Conservation (phyloP, 768 basidiomycete genomes). For the Lyophyllum decastes region DNA sequence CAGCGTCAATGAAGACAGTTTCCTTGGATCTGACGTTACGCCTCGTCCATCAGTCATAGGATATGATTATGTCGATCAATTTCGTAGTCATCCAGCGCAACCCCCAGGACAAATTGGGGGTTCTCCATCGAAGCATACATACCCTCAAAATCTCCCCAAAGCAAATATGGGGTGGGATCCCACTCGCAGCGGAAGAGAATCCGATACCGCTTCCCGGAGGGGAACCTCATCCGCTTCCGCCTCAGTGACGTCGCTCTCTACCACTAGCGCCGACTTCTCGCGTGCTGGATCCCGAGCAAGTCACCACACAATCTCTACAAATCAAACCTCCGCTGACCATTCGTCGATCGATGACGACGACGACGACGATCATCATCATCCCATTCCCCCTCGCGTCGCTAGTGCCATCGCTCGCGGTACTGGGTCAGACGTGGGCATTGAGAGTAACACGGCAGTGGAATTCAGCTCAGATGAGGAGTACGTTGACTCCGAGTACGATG, state of each 20-base stretch:
- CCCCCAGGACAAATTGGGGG: slow-evolving; percentile 16
- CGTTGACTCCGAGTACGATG: slow-evolving; percentile 37
- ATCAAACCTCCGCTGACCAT: slow-evolving; percentile 35
- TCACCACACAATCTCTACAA: slow-evolving; percentile 31
- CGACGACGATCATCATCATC: slow-evolving; percentile 34
- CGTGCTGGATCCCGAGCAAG: slow-evolving; percentile 28
- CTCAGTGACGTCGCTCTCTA: slow-evolving; percentile 44
- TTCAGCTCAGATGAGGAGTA: slow-evolving; percentile 52
- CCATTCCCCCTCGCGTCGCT: slow-evolving; percentile 24
- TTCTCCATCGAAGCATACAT: slow-evolving; percentile 9
- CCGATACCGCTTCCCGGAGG: slow-evolving; percentile 48
- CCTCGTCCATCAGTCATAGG: slow-evolving; percentile 51
- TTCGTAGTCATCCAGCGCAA: slow-evolving; percentile 35
- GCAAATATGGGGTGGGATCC: slow-evolving; percentile 9
- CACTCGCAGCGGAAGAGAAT: slow-evolving; percentile 17
- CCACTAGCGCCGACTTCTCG: slow-evolving; percentile 32
- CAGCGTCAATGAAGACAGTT: slow-evolving; percentile 35
- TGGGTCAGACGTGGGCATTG: slow-evolving; percentile 28
- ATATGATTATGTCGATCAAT: slow-evolving; percentile 19
- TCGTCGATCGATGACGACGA: slow-evolving; percentile 40
- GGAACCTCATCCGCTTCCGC: slow-evolving; percentile 47
- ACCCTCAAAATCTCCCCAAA: slow-evolving; percentile 2
- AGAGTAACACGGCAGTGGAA: slow-evolving; percentile 32
- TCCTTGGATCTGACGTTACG: slow-evolving; percentile 42
- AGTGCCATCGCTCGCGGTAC: slow-evolving; percentile 19